These are phyloP conservation scores for Sugiyamaella marilandica DNA, from an alignment of 805 yeast species.

Conservation along the genomic window DNA sequence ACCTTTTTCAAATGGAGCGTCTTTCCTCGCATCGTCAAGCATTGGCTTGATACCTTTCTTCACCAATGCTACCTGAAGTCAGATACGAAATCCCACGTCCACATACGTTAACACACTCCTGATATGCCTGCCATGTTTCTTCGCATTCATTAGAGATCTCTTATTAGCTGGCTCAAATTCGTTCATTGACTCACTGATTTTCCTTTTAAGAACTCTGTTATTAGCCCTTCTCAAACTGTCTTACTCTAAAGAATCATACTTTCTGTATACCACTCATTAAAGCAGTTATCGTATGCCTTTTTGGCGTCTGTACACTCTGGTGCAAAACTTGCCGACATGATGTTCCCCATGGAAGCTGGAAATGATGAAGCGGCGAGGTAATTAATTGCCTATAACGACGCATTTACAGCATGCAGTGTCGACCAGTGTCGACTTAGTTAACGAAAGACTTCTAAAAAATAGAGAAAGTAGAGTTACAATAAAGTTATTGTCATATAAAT, in stretches of 20 bases:
- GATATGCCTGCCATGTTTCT: slow-evolving; percentile 81
- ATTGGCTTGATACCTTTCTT: slow-evolving; percentile 75
- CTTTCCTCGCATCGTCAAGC: slow-evolving; percentile 83
- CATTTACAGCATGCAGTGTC: too few relatives aligned
- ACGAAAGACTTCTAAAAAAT: neutral
- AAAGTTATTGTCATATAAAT: too few relatives aligned
- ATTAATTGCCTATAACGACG: too few relatives aligned
- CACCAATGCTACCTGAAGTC: slow-evolving; percentile 45
- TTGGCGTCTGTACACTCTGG: slow-evolving; percentile 92
- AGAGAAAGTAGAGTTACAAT: neutral
- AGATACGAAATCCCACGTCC: neutral
- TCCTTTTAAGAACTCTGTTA: slow-evolving; percentile 41
- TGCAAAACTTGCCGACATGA: slow-evolving; percentile 85
- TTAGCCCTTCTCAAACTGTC: slow-evolving; percentile 1
- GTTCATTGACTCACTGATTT: slow-evolving; percentile 37
- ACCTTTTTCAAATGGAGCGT: slow-evolving; percentile 72
- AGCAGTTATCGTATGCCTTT: slow-evolving; percentile 84
- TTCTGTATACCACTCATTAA: slow-evolving; percentile 92
- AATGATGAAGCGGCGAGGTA: neutral
- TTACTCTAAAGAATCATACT: slow-evolving; percentile 35
- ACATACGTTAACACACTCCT: slow-evolving; percentile 73
- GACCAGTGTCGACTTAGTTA: too few relatives aligned
- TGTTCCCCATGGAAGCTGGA: slow-evolving; percentile 51
- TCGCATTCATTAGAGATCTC: slow-evolving; percentile 80
- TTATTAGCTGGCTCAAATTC: neutral